A percentile compares a stretch with the other conserved stretches of the same genome.
Evolutionary conservation across 2,329 filamentous ascomycete genomes (phyloP).

Genomic region (Lasiodiplodia sp.): DNA sequence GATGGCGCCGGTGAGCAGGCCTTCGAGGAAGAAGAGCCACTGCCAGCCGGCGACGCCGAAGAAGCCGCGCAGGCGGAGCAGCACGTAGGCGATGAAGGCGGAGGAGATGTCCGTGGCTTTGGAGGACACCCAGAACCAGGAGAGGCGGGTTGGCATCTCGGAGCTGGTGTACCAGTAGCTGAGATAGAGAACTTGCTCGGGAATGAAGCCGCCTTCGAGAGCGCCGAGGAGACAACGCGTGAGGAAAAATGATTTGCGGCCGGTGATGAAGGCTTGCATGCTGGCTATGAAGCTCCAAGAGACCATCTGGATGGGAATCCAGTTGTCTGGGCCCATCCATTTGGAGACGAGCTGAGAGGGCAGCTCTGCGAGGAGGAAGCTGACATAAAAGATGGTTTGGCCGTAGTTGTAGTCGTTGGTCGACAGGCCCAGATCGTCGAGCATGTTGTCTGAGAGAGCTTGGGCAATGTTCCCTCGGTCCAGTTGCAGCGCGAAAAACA

Average conservation of each 20-base stretch:
- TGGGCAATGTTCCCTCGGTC: constrained; percentile 56
- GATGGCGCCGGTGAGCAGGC: constrained; percentile 46
- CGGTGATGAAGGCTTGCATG: constrained; percentile 74
- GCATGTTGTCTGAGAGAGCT: constrained; percentile 46
- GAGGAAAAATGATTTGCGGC: constrained; percentile 53
- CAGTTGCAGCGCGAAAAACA: constrained; percentile 62
- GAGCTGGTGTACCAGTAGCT: constrained; percentile 78
- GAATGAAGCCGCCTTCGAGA: constrained; percentile 64
- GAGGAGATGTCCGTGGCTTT: constrained; percentile 63
- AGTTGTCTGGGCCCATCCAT: constrained; percentile 54
- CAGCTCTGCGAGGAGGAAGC: constrained; percentile 70
- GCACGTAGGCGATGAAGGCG: constrained; percentile 64
- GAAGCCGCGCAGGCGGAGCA: constrained; percentile 59
- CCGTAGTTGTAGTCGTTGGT: constrained; percentile 51
- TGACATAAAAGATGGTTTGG: constrained; percentile 73
- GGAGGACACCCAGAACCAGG: constrained; percentile 75
- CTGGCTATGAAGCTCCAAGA: constrained; percentile 60
- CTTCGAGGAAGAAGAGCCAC: constrained; percentile 61
- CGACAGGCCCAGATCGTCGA: constrained; percentile 42
- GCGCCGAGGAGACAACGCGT: constrained; percentile 54
- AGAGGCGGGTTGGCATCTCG: constrained; percentile 72
- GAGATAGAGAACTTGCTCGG: constrained; percentile 71
- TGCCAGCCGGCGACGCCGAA: constrained; percentile 63
- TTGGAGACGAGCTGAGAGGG: constrained; percentile 58
- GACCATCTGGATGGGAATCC: constrained; percentile 55